Conservation (phyloP, 129 eudicot genomes). For the sunflower (Helianthus annuus) region DNA sequence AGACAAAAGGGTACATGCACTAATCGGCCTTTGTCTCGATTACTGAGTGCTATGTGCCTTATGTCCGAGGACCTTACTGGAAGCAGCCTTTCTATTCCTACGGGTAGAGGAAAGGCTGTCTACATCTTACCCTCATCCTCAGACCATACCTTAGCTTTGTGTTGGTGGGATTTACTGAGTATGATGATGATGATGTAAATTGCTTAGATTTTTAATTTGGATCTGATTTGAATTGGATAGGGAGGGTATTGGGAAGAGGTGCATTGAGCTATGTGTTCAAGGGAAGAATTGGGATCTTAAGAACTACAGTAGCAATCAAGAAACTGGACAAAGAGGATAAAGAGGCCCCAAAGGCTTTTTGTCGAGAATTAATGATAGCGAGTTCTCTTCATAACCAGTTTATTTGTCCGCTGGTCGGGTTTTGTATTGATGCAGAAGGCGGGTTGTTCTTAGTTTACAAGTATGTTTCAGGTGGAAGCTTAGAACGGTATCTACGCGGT, state of each 20-base stretch:
- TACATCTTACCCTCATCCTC: no score
- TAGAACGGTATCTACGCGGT: slow-evolving; percentile 92
- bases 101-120: no score
- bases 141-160: no score
- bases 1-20: no score
- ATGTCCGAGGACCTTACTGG: no score
- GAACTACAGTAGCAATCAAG: slow-evolving; percentile 88
- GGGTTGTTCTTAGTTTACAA: slow-evolving; percentile 91
- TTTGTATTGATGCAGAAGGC: slow-evolving; percentile 87
- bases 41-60: no score
- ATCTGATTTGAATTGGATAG: slow-evolving; percentile 46
- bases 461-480: slow-evolving; percentile 93
- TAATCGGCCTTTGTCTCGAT: no score
- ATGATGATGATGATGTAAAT: no score
- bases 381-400: slow-evolving; percentile 78
- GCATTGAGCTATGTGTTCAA: slow-evolving; percentile 95
- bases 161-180: no score
- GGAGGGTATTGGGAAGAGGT: slow-evolving; percentile 99
- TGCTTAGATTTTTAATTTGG: background rate
- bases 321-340: slow-evolving; percentile 85
- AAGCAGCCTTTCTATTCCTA: no score
- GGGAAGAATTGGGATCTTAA: slow-evolving; percentile 85
- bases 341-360: slow-evolving; percentile 90
- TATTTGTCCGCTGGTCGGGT: slow-evolving; percentile 88
- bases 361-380: slow-evolving; percentile 97